Conservation (phyloP, 108 stramenopile species). For the Cylindrotheca fusiformis region DNA sequence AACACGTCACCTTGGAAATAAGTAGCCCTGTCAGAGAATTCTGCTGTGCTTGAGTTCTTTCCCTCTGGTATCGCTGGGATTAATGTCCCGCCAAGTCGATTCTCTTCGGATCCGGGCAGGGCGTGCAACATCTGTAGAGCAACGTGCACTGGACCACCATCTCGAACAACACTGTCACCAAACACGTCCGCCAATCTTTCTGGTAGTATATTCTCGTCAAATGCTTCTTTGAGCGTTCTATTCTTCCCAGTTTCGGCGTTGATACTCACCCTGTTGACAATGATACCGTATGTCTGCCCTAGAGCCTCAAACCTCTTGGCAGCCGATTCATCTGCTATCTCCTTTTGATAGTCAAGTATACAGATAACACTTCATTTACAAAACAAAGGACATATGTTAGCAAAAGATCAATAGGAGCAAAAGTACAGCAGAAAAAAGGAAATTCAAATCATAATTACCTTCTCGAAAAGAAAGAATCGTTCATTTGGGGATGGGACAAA, state of each 20-base stretch:
- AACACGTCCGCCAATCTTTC: conserved; percentile 43
- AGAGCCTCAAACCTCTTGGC: conserved; percentile 10
- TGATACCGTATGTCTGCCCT: conserved; percentile 78
- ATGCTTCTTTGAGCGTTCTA: conserved; percentile 25
- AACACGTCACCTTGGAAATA: conserved; percentile 69
- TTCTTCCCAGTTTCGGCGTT: conserved; percentile 29
- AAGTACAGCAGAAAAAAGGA: no score
- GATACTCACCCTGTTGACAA: conserved; percentile 67
- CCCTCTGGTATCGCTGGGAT: conserved; percentile 30
- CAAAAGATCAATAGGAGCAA: no score
- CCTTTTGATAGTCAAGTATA: conserved; percentile 44
- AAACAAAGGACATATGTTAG: no score
- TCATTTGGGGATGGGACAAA: conserved; percentile 77
- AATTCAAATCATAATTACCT: no score
- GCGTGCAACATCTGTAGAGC: conserved; percentile 72
- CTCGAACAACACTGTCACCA: conserved; percentile 57
- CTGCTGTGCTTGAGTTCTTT: conserved; percentile 26
- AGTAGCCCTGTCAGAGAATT: conserved; percentile 44
- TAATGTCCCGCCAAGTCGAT: conserved; percentile 54
- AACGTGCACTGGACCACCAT: conserved; percentile 83
- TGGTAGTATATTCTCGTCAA: conserved; percentile 31
- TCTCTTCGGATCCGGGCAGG: conserved; percentile 10
- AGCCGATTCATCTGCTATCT: background rate
- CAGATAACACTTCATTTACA: conserved; percentile 63
- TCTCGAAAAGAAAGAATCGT: conserved; percentile 63